These are phyloP conservation scores for Phylloporus arenicola DNA, from an alignment of 768 basidiomycete genomes.

Conservation along the genomic window DNA sequence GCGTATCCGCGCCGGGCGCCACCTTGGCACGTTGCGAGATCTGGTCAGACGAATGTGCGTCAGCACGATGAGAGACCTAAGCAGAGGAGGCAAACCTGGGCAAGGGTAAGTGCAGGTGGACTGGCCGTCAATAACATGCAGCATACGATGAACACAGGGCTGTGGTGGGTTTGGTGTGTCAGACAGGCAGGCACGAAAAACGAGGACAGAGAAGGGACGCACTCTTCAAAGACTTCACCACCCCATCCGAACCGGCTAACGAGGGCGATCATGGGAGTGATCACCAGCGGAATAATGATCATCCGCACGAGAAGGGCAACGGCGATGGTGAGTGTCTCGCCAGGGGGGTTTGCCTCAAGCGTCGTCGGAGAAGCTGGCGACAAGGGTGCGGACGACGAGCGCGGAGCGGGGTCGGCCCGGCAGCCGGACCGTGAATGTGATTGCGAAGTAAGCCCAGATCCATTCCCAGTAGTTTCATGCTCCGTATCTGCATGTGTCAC, in stretches of 20 bases:
- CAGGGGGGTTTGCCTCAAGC: constrained; percentile 31
- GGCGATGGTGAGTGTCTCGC: constrained; percentile 80
- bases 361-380: background rate
- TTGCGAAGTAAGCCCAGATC: background rate
- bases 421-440: background rate
- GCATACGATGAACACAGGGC: constrained; percentile 83
- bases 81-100: constrained; percentile 39
- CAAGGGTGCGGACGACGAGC: background rate
- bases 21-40: constrained; percentile 18
- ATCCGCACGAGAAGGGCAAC: constrained; percentile 81
- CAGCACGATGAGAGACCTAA: background rate
- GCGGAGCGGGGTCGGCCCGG: background rate
- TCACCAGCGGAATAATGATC: constrained; percentile 73
- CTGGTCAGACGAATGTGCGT: constrained; percentile 3
- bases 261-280: constrained; percentile 71
- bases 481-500: constrained; percentile 3
- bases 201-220: background rate
- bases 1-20: background rate
- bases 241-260: constrained; percentile 46
- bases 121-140: constrained; percentile 78
- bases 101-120: constrained; percentile 73
- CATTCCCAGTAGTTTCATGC: background rate
- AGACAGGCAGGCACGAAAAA: background rate
- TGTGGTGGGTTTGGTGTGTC: constrained; percentile 22
- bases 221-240: constrained; percentile 65